phyloP scores from a whole-genome alignment of 768 basidiomycete genomes.

The Sarcomyxa edulis region DNA sequence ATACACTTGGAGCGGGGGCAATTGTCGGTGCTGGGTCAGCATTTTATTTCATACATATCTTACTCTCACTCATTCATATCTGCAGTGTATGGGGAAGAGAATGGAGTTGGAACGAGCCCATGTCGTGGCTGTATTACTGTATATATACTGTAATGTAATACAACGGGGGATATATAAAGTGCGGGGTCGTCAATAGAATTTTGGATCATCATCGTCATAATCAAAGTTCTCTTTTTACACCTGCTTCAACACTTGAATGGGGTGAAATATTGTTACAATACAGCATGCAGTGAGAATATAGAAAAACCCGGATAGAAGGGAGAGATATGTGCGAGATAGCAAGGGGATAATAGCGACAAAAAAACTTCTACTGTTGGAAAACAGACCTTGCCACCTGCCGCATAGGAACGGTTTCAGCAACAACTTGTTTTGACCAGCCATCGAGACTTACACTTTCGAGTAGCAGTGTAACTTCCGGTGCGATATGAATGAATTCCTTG shows the following conservation, averaged over 20 bases:
- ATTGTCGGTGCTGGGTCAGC: slow-evolving; percentile 73
- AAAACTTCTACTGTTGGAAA: slow-evolving; percentile 69
- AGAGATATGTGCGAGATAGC: slow-evolving; percentile 81
- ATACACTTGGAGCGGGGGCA: slow-evolving; percentile 64
- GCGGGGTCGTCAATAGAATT: slow-evolving; percentile 7
- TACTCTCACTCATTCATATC: neutral
- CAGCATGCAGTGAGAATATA: slow-evolving; percentile 62
- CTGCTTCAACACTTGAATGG: slow-evolving; percentile 51
- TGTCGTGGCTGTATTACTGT: slow-evolving; percentile 41
- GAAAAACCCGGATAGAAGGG: slow-evolving; percentile 57
- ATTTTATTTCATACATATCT: slow-evolving; percentile 1
- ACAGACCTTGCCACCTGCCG: slow-evolving; percentile 70
- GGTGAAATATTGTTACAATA: slow-evolving; percentile 73
- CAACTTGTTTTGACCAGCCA: slow-evolving; percentile 1
- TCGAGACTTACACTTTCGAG: slow-evolving; percentile 67
- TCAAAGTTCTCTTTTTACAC: slow-evolving; percentile 11
- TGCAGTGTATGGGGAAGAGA: slow-evolving; percentile 25
- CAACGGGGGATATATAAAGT: slow-evolving; percentile 3
- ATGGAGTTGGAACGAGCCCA: slow-evolving; percentile 42
- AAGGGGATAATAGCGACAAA: slow-evolving; percentile 52
- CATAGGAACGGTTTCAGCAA: slow-evolving; percentile 6
- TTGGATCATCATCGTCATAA: slow-evolving; percentile 5
- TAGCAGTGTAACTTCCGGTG: slow-evolving; percentile 80
- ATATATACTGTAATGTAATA: neutral
- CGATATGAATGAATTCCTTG: slow-evolving; percentile 80